Conservation (phyloP, 225 moss, liverwort and hornwort species). For the Bryum argenteum region DNA sequence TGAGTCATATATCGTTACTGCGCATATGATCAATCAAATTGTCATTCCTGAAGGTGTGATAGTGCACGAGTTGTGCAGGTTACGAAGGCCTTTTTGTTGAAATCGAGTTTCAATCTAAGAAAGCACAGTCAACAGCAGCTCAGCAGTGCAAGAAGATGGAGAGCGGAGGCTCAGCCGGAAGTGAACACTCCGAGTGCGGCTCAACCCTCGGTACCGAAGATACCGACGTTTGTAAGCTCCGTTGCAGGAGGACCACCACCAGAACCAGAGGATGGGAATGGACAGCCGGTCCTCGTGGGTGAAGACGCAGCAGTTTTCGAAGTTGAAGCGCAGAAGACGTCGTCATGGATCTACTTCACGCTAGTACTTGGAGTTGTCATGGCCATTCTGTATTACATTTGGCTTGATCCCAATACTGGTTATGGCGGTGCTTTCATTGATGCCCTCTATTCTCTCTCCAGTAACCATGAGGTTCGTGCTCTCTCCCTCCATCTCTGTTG, state of each 20-base stretch:
- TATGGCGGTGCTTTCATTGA: constrained; percentile 77
- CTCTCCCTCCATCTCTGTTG: no score
- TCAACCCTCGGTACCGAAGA: constrained; percentile 9
- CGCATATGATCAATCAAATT: background rate
- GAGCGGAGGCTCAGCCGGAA: constrained; percentile 41
- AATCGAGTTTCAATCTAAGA: constrained; percentile 26
- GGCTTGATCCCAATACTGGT: constrained; percentile 85
- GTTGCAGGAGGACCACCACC: constrained; percentile 35
- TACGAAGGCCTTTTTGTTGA: constrained; percentile 21
- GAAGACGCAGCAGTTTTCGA: constrained; percentile 87
- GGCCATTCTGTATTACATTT: constrained; percentile 65
- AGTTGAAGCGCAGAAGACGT: constrained; percentile 67
- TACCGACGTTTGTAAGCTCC: constrained; percentile 34
- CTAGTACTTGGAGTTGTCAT: constrained; percentile 78
- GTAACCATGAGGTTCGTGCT: constrained; percentile 76
- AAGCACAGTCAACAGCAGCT: constrained; percentile 2
- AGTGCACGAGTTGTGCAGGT: constrained; percentile 23
- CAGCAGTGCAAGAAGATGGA: constrained; percentile 38
- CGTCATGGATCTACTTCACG: constrained; percentile 87
- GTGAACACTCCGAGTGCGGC: constrained; percentile 21
- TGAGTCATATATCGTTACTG: background rate
- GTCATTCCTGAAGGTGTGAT: no score
- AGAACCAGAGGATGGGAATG: constrained; percentile 19
- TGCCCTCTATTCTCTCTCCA: constrained; percentile 62
- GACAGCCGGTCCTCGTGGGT: constrained; percentile 50